Evolutionary conservation across 495 filamentous ascomycete species (phyloP), one percentile per base, ranked within the genome.

Genomic region (Aspergillus hancockii): DNA sequence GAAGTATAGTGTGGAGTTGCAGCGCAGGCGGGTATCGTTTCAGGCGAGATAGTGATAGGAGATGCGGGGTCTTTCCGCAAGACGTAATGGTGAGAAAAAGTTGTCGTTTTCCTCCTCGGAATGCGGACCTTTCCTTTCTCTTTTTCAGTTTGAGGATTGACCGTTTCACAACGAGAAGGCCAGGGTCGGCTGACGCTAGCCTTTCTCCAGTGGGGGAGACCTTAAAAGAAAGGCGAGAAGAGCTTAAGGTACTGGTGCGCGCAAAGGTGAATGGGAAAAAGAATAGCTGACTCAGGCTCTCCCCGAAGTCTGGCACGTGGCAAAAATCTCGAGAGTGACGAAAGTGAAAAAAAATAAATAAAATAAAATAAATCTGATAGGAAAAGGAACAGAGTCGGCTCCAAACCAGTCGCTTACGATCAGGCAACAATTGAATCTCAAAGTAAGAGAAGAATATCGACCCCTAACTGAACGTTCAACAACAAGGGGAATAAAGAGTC

Each of bases 21-120:
- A 57, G 54, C 55, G 38, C 49, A 51, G 56, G 64, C 58, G 64
- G 60, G 57, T 66, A 65, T 38, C 58, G 49, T 53, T 36, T 51
- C 57, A 32, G 60, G 41, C 18, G 43, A 23, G 43, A 47, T 47
- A 47, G 23, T 47, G 43, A 47, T 47, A 47, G 43, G 7, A 47
- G 43, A 47, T 47, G 43, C 43, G 43, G 43, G 43, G 43, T 47
- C 43, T 47, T 23, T 47, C 43, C 19, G 30, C 58, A 30, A 32
- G 47, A 51, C 47, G 59, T 53, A 56, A 56, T 38, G 46, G 16
- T 18, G 32, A 18, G 23, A 21, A 50, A 13, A 47, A 52, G 51
- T 21, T 41, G 14, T 41, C 38, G 6, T 14, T 3, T 38, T 23
- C 19, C 43, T 47, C 8, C 43, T 10, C 19, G 36, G 10, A 2